Base-by-base conservation (phyloP, 768 basidiomycete species). In the Lactarius hengduanensis region DNA sequence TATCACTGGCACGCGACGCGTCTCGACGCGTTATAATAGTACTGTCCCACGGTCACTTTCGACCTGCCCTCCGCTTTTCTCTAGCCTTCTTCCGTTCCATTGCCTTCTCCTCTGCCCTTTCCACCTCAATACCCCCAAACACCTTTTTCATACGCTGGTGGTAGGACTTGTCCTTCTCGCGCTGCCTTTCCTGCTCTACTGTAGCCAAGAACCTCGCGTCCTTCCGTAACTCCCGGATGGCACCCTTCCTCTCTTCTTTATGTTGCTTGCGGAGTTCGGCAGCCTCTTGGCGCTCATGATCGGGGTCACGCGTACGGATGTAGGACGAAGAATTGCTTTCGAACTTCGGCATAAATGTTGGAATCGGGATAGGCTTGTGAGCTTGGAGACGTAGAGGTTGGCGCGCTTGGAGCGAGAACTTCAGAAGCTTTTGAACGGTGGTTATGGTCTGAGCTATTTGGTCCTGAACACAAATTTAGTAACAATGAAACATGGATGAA, bases 221-320 rank as follows among this genome's bases (percentile, higher is more conserved):
- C 81, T 98, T 98, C 67, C 97, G 86, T 61, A 99, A 81, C 75
- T 99, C 97, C 56, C 96, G 82, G 68, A 99, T 94, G 5, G 97
- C 97, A 54, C 97, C 96, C 81, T 98, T 98, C 74, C 85, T 81
- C 81, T 98, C 97, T 78, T 98, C 90, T 79, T 96, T 96, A 80
- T 94, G 90, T 74, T 95, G 86, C 47, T 85, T 84, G 63, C 91
- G 89, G 73, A 99, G 78, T 76, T 98, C 98, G 64, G 88, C 78
- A 0, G 87, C 86, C 70, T 91, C 92, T 74, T 93, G 94, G 47
- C 92, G 87, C 72, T 96, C 95, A 67, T 86, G 87, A 76, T 99
- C 95, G 10, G 96, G 96, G 76, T 98, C 97, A 73, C 90, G 90
- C 61, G 82, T 81, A 59, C 88, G 89, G 67, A 89, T 78, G 74